These are phyloP conservation scores for Fusarium tjaetaba DNA, from an alignment of 2,329 filamentous ascomycete genomes.

Conservation along the genomic window DNA sequence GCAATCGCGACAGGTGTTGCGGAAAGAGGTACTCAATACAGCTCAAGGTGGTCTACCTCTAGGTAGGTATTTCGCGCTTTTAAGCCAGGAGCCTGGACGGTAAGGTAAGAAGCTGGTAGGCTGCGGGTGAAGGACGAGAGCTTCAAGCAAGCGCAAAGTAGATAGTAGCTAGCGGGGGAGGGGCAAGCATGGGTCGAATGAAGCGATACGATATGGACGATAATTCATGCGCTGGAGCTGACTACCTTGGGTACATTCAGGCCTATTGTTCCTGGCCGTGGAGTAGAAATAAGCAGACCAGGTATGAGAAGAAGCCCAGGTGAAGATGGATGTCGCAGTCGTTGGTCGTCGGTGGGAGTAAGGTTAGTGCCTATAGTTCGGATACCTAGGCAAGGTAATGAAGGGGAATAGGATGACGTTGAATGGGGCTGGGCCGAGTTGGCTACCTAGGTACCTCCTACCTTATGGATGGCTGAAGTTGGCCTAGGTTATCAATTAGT, in stretches of 20 bases:
- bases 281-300: neutral
- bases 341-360: slow-evolving; percentile 16
- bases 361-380: neutral
- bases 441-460: neutral
- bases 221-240: slow-evolving; percentile 11
- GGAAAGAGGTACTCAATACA: neutral
- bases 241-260: neutral
- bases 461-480: neutral
- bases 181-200: slow-evolving; percentile 27
- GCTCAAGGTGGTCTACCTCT: neutral
- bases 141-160: slow-evolving; percentile 36
- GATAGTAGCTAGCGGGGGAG: slow-evolving; percentile 37
- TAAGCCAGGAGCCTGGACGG: slow-evolving; percentile 30
- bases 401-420: slow-evolving; percentile 40
- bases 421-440: slow-evolving; percentile 33
- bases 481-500: neutral
- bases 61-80: slow-evolving; percentile 18
- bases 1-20: slow-evolving; percentile 21
- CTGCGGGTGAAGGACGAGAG: slow-evolving; percentile 22
- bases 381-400: slow-evolving; percentile 8
- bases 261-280: slow-evolving; percentile 29
- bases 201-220: slow-evolving; percentile 12
- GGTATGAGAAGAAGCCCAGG: neutral
- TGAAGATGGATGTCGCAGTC: slow-evolving; percentile 17
- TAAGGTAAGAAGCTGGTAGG: slow-evolving; percentile 16